A percentile compares a stretch with the other conserved stretches of the same genome.
Evolutionary conservation across 2,329 filamentous ascomycete species (phyloP).

Genomic region (Cercospora nicotianae): DNA sequence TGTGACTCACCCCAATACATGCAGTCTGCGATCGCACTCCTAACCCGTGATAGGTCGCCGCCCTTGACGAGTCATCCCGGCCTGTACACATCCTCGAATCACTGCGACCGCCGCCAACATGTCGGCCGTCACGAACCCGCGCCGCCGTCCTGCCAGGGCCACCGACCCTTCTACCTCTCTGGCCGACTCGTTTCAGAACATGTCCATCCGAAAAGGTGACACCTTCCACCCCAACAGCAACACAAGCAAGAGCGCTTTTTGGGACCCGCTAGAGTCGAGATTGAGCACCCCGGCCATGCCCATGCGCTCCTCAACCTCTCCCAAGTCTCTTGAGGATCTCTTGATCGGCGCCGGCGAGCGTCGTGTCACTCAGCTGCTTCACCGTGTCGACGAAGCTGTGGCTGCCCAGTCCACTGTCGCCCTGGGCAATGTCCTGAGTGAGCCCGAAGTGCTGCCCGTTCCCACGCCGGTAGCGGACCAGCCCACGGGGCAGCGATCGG

Average conservation of each 20-base stretch:
- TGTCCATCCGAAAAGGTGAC: constrained; percentile 50
- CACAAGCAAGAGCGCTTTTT: constrained; percentile 43
- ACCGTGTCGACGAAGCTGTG: constrained; percentile 48
- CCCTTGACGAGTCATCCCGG: constrained; percentile 14
- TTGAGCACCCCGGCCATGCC: constrained; percentile 43
- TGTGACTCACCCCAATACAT: constrained; percentile 23
- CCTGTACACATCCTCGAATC: constrained; percentile 26
- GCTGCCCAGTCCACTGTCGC: constrained; percentile 39
- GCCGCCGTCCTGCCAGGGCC: constrained; percentile 46
- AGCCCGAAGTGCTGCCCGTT: constrained; percentile 52
- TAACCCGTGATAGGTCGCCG: constrained; percentile 24
- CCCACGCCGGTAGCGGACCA: constrained; percentile 47
- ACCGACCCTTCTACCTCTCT: constrained; percentile 39
- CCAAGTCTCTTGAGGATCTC: constrained; percentile 51
- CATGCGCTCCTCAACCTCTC: constrained; percentile 50
- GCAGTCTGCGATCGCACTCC: constrained; percentile 14
- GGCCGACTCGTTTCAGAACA: constrained; percentile 42
- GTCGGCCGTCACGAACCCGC: constrained; percentile 44
- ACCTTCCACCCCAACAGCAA: constrained; percentile 52
- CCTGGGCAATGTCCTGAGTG: constrained; percentile 45
- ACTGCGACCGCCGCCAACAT: constrained; percentile 27
- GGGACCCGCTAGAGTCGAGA: constrained; percentile 38
- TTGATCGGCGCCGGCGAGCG: constrained; percentile 48
- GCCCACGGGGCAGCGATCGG: constrained; percentile 31
- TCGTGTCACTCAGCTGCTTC: constrained; percentile 47